A percentile compares a stretch with the other conserved stretches of the same genome.
These are phyloP conservation scores for Hymenotorrendiella dingleyae DNA, from an alignment of 2,329 filamentous ascomycete species.

Conservation along the genomic window DNA sequence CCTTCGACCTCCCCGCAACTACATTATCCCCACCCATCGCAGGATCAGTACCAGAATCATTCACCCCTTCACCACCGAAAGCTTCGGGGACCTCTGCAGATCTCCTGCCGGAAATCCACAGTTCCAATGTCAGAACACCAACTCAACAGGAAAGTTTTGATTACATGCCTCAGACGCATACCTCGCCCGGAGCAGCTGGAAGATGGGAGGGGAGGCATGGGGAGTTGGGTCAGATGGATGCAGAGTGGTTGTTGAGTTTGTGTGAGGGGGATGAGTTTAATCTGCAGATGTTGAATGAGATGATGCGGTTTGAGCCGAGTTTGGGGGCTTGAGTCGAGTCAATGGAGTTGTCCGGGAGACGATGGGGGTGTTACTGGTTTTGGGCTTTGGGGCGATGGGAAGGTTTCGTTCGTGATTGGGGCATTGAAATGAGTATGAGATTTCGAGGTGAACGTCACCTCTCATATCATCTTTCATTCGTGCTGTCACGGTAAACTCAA, in stretches of 20 bases:
- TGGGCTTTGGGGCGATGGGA: too few species aligned
- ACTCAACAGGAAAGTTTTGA: conserved; percentile 8
- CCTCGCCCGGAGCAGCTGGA: conserved; percentile 11
- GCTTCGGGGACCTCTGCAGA: background rate
- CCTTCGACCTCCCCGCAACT: conserved; percentile 3
- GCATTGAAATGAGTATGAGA: too few species aligned
- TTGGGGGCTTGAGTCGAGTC: conserved; percentile 14
- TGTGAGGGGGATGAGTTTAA: conserved; percentile 15
- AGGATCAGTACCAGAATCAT: conserved; percentile 15
- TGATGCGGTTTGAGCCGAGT: conserved; percentile 17
- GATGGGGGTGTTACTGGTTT: too few species aligned
- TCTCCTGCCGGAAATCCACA: conserved; percentile 6
- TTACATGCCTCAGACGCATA: conserved; percentile 14
- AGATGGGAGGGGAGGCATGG: conserved; percentile 22
- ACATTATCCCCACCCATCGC: conserved; percentile 7
- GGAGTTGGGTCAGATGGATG: conserved; percentile 25
- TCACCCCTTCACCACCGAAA: conserved; percentile 10
- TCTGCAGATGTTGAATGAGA: conserved; percentile 17
- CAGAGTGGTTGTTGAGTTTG: conserved; percentile 22
- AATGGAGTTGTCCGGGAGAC: too few species aligned
- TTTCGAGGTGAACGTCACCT: too few species aligned
- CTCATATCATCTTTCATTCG: too few species aligned
- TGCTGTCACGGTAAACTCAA: too few species aligned
- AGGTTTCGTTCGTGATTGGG: too few species aligned
- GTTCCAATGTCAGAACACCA: conserved; percentile 1